Base-by-base conservation (phyloP, 345 rosid genomes). In the Pistacia vera region DNA sequence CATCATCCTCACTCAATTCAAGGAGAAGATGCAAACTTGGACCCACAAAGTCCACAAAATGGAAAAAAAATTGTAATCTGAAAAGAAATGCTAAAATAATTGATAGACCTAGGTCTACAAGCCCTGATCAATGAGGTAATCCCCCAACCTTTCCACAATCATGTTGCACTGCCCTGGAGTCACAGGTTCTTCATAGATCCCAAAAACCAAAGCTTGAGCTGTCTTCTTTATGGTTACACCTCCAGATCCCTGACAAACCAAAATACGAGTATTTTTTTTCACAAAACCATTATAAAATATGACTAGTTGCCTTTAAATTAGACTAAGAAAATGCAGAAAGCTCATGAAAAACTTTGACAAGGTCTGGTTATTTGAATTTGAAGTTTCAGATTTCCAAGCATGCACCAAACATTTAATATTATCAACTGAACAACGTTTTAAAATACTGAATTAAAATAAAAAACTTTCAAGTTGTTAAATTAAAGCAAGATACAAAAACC, bases 61-160 rank as follows among this genome's bases (percentile, higher is more conserved):
- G 3, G 58, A 63, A 63, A 58, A 51, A 13, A 36, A 36, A 68
- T 51, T 56, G 70, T 66, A 48, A 46, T n/a, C 65, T 41, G 5
- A 71, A 67, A 64, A 71, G 66, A 72, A 65, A 70, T 44, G 44
- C 56, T 28, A 52, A 28, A 41, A 18, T 64, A 16, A 17, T 63
- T 14, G 68, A 58, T 70, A 35, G 71, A 41, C 25, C 20, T 59
- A 60, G 57, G 76, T 22, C 82, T 88, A 91, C 66, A 90, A 93
- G 63, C 78, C 91, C 81, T 92, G 97, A 69, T 92, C 94, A 41
- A 82, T 74, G 59, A 92, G 93, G 72, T 92, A 90, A 83, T 92
- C 97, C 11, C 97, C 97, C 91, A 92, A 77, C 94, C 94, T 92
- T 88, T 92, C 97, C 16, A 92, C 97, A 56, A 92, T 85, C 90